A percentile compares a stretch with the other conserved stretches of the same genome.
phyloP scores from a whole-genome alignment of 805 yeast species.

The Cyberlindnera maclurae region DNA sequence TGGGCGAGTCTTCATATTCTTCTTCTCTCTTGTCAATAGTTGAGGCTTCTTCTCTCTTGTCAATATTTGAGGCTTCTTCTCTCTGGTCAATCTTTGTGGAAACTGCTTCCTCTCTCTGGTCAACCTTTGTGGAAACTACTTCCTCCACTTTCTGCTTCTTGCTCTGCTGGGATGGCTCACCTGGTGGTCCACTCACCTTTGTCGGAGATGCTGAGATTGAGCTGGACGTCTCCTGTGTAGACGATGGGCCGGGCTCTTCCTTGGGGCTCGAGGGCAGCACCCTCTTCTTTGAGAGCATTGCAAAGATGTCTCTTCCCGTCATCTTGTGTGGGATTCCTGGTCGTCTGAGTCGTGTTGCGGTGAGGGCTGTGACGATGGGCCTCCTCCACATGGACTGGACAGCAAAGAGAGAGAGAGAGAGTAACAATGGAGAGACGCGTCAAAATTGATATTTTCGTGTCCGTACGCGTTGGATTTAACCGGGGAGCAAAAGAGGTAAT shows the following conservation, averaged over 20 bases:
- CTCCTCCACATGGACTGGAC: not conserved
- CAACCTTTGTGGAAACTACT: too few species aligned
- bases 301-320: conserved; percentile 20
- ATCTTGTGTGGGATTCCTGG: conserved; percentile 3
- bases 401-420: not conserved
- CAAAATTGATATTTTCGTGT: too few species aligned
- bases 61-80: too few species aligned
- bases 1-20: conserved; percentile 13
- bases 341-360: not conserved
- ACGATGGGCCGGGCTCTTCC: not conserved
- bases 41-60: too few species aligned
- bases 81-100: too few species aligned
- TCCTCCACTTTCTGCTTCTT: too few species aligned
- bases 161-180: not conserved
- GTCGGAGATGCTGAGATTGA: not conserved
- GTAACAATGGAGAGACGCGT: not conserved
- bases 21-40: not conserved
- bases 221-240: not conserved
- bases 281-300: conserved; percentile 18
- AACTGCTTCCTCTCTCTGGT: too few species aligned
- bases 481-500: too few species aligned
- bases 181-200: not conserved
- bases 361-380: not conserved
- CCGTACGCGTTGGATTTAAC: too few species aligned
- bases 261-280: too few species aligned